Conservation (phyloP, 2,329 filamentous ascomycete species). For the Phialophora verrucosa region DNA sequence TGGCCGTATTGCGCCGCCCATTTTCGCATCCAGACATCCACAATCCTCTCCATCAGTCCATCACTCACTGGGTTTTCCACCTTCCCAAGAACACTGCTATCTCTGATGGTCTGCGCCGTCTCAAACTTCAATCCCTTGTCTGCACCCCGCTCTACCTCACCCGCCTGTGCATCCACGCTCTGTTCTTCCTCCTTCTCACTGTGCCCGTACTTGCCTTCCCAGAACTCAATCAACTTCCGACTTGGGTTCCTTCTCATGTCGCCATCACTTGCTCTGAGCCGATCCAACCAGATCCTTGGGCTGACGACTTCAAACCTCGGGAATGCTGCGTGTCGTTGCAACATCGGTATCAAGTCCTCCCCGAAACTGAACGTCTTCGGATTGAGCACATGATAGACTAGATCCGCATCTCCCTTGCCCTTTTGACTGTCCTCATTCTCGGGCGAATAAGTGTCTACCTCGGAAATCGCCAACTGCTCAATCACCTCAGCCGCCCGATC, state of each 20-base stretch:
- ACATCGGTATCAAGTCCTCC: constrained; percentile 55
- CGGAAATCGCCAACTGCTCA: constrained; percentile 40
- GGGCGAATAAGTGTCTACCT: not conserved
- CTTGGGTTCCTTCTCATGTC: constrained; percentile 50
- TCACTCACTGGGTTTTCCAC: constrained; percentile 17
- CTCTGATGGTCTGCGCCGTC: constrained; percentile 13
- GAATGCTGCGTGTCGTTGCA: constrained; percentile 40
- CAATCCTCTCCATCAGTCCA: constrained; percentile 18
- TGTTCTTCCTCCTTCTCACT: not conserved
- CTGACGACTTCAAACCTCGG: constrained; percentile 44
- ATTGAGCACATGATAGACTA: constrained; percentile 59
- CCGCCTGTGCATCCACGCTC: not conserved
- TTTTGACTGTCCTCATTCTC: not conserved
- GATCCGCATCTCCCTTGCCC: constrained; percentile 40
- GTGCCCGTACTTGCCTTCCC: constrained; percentile 46
- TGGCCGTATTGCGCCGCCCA: constrained; percentile 16
- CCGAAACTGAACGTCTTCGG: constrained; percentile 52
- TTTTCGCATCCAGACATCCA: constrained; percentile 27
- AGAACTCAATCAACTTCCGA: constrained; percentile 56
- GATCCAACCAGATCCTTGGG: constrained; percentile 50
- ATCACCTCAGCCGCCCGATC: constrained; percentile 48
- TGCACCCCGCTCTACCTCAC: not conserved
- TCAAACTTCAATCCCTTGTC: constrained; percentile 25
- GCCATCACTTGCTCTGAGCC: constrained; percentile 45
- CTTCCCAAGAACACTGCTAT: constrained; percentile 15